Conservation (phyloP, 345 rosid genomes). For the Eucalyptus regnans region DNA sequence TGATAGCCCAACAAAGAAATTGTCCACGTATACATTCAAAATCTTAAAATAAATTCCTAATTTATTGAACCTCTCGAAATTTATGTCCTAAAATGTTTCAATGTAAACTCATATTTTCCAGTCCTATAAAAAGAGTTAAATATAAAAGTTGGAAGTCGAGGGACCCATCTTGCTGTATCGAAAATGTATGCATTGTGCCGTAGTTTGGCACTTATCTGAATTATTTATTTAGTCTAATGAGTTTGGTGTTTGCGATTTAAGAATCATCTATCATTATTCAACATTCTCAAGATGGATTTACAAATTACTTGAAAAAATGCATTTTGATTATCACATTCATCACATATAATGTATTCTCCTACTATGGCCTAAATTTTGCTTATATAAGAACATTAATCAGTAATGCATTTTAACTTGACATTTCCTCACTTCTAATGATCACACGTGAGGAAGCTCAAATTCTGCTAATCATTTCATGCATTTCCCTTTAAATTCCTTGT, state of each 20-base stretch:
- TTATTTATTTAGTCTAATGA: neutral
- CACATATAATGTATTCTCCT: neutral
- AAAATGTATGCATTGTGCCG: neutral
- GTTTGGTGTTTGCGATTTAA: neutral
- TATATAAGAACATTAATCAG: neutral
- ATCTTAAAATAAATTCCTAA: neutral
- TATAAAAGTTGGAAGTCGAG: neutral
- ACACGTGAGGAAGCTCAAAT: neutral
- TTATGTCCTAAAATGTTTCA: neutral
- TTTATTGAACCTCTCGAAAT: neutral
- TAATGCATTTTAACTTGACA: neutral
- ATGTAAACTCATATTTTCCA: neutral
- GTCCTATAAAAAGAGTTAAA: neutral
- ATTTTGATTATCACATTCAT: neutral
- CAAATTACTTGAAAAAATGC: neutral
- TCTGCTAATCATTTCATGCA: neutral
- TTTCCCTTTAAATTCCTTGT: neutral
- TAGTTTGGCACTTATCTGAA: neutral
- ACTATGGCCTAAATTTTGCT: neutral
- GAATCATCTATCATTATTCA: neutral
- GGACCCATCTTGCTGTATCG: neutral
- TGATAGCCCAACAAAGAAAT: neutral
- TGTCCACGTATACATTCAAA: neutral
- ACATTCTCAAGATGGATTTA: neutral
- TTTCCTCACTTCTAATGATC: neutral